Conservation (phyloP, 129 eudicot species). For the Solidago caesia region DNA sequence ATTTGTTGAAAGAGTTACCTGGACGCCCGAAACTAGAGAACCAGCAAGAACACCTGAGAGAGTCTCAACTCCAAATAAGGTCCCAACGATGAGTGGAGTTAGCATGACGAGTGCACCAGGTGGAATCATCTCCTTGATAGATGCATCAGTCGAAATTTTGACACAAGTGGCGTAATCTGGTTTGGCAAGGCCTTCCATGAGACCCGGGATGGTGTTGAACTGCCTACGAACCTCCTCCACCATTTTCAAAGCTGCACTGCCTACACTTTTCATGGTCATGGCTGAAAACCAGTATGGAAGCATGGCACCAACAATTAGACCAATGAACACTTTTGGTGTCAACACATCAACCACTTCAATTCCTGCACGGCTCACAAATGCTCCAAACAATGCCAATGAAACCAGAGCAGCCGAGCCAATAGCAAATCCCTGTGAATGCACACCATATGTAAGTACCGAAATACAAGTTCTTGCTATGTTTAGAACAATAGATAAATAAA, state of each 20-base stretch:
- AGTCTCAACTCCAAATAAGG: conserved; percentile 77
- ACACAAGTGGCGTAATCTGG: conserved; percentile 90
- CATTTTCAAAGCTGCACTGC: conserved; percentile 86
- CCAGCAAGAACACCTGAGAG: conserved; percentile 88
- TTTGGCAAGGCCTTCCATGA: conserved; percentile 69
- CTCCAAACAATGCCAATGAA: conserved; percentile 78
- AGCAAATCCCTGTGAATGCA: conserved; percentile 59
- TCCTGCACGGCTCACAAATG: conserved; percentile 79
- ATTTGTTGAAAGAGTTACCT: not conserved
- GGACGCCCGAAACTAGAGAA: conserved; percentile 55
- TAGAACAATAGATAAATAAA: not conserved
- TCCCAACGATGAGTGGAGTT: conserved; percentile 81
- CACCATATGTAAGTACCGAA: not conserved
- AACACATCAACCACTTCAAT: conserved; percentile 65
- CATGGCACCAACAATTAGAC: conserved; percentile 86
- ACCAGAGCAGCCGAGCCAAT: conserved; percentile 89
- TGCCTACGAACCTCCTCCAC: conserved; percentile 88
- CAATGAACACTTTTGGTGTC: conserved; percentile 83
- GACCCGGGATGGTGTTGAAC: conserved; percentile 77
- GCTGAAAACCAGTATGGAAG: conserved; percentile 96
- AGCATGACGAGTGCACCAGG: conserved; percentile 91
- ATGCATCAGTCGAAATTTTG: conserved; percentile 85
- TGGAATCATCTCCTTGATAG: conserved; percentile 89
- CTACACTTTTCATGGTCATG: conserved; percentile 96
- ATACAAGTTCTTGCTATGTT: not conserved